Percentiles rank a stretch among this genome's conserved stretches.
Conservation (phyloP, 495 filamentous ascomycete species). For the Pyrenopolyporus hunteri region DNA sequence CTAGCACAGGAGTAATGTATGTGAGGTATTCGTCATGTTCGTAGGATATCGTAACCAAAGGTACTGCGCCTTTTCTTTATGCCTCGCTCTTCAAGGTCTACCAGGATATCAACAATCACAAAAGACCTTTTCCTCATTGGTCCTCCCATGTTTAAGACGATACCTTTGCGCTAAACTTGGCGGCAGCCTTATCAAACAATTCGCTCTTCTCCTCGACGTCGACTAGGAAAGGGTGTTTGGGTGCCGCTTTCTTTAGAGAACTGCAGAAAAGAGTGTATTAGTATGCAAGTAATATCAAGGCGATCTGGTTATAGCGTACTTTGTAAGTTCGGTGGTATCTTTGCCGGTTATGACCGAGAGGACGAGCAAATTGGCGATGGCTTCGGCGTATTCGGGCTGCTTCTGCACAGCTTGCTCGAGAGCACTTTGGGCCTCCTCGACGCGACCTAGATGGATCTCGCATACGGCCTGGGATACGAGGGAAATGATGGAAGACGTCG, state of each 20-base stretch:
- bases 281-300: neutral
- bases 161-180: slow-evolving; percentile 77
- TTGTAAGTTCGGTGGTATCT: slow-evolving; percentile 62
- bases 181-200: slow-evolving; percentile 78
- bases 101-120: slow-evolving; percentile 16
- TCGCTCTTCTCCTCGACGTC: slow-evolving; percentile 79
- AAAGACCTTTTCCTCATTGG: neutral
- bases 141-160: slow-evolving; percentile 52
- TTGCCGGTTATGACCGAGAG: slow-evolving; percentile 77
- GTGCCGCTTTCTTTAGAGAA: slow-evolving; percentile 60
- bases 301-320: slow-evolving; percentile 51
- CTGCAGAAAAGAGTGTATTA: slow-evolving; percentile 46
- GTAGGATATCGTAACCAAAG: slow-evolving; percentile 24
- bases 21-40: slow-evolving; percentile 19
- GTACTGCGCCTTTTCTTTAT: slow-evolving; percentile 10
- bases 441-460: slow-evolving; percentile 87
- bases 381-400: slow-evolving; percentile 70
- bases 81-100: slow-evolving; percentile 16
- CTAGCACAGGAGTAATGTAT: neutral
- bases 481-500: slow-evolving; percentile 67
- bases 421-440: slow-evolving; percentile 88
- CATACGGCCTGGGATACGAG: slow-evolving; percentile 88
- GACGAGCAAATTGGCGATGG: slow-evolving; percentile 82
- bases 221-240: slow-evolving; percentile 67
- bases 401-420: slow-evolving; percentile 79